Evolutionary conservation across 495 filamentous ascomycete species (phyloP).

Genomic region (Penicillium tannophilum): DNA sequence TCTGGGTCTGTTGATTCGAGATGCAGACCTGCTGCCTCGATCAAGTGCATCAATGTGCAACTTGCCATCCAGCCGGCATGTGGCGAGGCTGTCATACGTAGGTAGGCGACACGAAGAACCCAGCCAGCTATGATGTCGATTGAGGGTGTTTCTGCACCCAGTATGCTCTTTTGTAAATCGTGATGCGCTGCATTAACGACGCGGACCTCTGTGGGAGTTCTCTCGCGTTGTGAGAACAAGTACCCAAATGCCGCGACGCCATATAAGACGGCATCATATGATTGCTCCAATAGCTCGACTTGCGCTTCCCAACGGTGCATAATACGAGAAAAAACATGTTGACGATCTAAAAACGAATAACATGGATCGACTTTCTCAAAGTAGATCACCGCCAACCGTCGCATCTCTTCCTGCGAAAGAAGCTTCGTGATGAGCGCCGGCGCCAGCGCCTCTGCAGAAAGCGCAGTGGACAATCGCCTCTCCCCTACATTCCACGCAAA

Average conservation of each 20-base stretch:
- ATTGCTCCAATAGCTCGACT: constrained; percentile 20
- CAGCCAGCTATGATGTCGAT: constrained; percentile 49
- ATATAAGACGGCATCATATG: constrained; percentile 49
- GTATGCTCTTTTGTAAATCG: constrained; percentile 45
- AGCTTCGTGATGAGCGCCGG: constrained; percentile 36
- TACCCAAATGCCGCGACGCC: constrained; percentile 52
- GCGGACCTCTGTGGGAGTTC: constrained; percentile 32
- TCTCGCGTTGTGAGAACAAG: constrained; percentile 45
- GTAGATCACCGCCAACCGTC: constrained; percentile 40
- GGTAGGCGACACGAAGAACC: constrained; percentile 55
- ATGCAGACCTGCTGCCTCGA: constrained; percentile 56
- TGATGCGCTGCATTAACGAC: constrained; percentile 45
- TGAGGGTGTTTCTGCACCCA: constrained; percentile 32
- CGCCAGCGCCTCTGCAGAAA: neutral
- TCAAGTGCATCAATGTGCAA: constrained; percentile 55
- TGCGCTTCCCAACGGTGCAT: constrained; percentile 35
- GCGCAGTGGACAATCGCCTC: constrained; percentile 23
- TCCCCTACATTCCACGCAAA: constrained; percentile 60
- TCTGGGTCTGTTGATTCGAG: constrained; percentile 37
- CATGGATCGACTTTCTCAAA: constrained; percentile 53
- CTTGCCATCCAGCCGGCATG: constrained; percentile 59
- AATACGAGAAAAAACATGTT: constrained; percentile 32
- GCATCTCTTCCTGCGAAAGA: constrained; percentile 47
- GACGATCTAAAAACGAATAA: constrained; percentile 53
- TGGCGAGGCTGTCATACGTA: constrained; percentile 54